Base-by-base conservation (phyloP, 73 alveolate genomes). In the Blepharisma japonicum region DNA sequence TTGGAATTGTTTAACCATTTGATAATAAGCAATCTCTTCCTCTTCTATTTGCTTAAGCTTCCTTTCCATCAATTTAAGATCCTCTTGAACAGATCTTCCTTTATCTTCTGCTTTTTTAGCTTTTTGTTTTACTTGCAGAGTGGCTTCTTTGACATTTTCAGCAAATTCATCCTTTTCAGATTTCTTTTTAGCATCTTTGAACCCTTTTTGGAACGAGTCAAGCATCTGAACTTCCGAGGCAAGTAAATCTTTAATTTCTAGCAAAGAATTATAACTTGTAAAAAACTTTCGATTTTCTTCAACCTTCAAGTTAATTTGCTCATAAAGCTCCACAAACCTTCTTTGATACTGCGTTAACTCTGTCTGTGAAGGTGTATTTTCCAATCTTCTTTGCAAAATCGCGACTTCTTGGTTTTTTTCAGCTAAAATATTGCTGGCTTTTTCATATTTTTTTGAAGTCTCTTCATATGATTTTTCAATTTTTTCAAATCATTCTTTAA, bases 301-400 rank as follows among this genome's bases (percentile, higher is more conserved):
- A 71, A 82, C 78, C 68, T 82, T 85, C 9, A 56, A 71, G 71
- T 82, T 85, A 48, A 85, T 85, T 6, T 81, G 51, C 66, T 85
- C 92, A 54, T 85, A 85, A 18, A 85, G 54, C 80, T 85, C 89
- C 38, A 85, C 56, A 55, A 85, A 85, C 38, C 92, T 80, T n/a
- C 80, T 45, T 68, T 85, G 85, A 66, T 81, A 85, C 46, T 85
- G 77, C 21, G 84, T 82, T 6, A 85, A 70, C 67, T 85, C 92
- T 5, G 92, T 61, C 38, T 79, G 81, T 7, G 81, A 46, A 2
- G 92, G 92, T 49, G 38, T 78, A 72, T 68, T 80, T 56, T 85
- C 92, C 6, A 85, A 20, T 83, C 81, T 82, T 81, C 92, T 85
- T 45, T 81, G 74, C 9, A 85, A 14, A n/a, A 85, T 81, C 18